These are phyloP conservation scores for Allomyces arbusculus DNA, from an alignment of 192 early-diverging fungal species.

Conservation along the genomic window DNA sequence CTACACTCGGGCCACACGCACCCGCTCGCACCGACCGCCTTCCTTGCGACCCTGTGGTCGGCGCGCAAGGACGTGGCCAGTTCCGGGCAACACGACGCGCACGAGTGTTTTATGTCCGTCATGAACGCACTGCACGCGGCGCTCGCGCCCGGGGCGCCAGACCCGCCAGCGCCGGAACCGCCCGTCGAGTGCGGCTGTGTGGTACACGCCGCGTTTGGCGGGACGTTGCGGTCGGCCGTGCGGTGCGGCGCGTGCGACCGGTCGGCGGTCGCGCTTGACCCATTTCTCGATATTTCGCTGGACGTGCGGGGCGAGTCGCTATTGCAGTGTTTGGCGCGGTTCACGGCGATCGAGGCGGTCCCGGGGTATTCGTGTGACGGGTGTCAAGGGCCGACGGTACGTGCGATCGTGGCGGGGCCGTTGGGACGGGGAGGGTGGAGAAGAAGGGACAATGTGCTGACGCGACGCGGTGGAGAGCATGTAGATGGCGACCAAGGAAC, in stretches of 20 bases:
- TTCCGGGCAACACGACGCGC: conserved; percentile 89
- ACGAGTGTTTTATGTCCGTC: conserved; percentile 86
- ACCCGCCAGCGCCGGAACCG: not conserved
- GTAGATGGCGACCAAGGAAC: conserved; percentile 55
- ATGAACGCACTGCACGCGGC: conserved; percentile 67
- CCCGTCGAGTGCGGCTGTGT: conserved; percentile 48
- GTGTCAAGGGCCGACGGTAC: too few relatives aligned
- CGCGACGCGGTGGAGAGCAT: not conserved
- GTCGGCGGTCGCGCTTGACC: conserved; percentile 53
- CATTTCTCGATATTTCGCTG: conserved; percentile 76
- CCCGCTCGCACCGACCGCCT: conserved; percentile 64
- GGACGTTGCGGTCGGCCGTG: conserved; percentile 9
- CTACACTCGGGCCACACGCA: conserved; percentile 40
- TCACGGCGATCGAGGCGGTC: not conserved
- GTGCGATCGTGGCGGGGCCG: too few relatives aligned
- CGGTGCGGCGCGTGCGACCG: conserved; percentile 42
- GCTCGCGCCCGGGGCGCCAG: conserved; percentile 16
- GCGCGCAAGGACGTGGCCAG: conserved; percentile 68
- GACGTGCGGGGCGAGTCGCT: conserved; percentile 33
- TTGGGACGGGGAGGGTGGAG: not conserved
- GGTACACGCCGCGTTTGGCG: conserved; percentile 76
- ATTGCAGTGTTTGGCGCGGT: not conserved
- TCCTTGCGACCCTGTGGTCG: conserved; percentile 79
- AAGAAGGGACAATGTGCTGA: not conserved
- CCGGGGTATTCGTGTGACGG: too few relatives aligned